These are phyloP conservation scores for Myriangium duriaei DNA, from an alignment of 2,329 filamentous ascomycete species.

Conservation along the genomic window DNA sequence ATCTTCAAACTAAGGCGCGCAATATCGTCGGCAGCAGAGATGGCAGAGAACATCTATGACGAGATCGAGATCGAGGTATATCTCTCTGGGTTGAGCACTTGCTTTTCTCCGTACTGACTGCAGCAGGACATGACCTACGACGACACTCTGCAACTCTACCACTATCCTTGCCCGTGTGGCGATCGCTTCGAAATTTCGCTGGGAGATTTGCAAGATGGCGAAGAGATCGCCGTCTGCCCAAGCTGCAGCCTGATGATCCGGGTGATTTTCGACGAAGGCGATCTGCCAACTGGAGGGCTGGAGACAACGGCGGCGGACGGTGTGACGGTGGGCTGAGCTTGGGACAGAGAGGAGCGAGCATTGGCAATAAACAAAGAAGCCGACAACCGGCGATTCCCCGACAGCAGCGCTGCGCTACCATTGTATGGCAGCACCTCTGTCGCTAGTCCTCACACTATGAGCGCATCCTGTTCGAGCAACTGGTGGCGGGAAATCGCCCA, in stretches of 20 bases:
- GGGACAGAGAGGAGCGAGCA: background rate
- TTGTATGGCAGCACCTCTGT: too few species aligned
- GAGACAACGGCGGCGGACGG: background rate
- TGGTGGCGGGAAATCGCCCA: too few species aligned
- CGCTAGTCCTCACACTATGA: too few species aligned
- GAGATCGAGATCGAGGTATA: slow-evolving; percentile 81
- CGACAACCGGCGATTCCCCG: too few species aligned
- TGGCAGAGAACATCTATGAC: slow-evolving; percentile 57
- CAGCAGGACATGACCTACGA: slow-evolving; percentile 77
- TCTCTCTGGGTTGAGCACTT: background rate
- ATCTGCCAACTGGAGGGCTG: slow-evolving; percentile 1
- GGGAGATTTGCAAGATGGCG: slow-evolving; percentile 70
- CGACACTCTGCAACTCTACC: slow-evolving; percentile 69
- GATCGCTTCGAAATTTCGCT: slow-evolving; percentile 89
- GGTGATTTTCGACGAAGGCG: slow-evolving; percentile 65
- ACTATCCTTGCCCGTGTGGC: slow-evolving; percentile 94
- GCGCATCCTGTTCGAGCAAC: too few species aligned
- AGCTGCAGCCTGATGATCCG: slow-evolving; percentile 95
- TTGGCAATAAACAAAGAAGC: too few species aligned
- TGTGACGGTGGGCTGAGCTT: slow-evolving; percentile 1
- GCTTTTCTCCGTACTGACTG: background rate
- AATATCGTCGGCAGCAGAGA: too few species aligned
- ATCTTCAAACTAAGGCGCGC: too few species aligned
- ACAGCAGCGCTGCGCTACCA: too few species aligned
- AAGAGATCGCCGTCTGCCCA: slow-evolving; percentile 93